Base-by-base conservation (phyloP, 2,329 filamentous ascomycete species). In the Cladosporium sp. region DNA sequence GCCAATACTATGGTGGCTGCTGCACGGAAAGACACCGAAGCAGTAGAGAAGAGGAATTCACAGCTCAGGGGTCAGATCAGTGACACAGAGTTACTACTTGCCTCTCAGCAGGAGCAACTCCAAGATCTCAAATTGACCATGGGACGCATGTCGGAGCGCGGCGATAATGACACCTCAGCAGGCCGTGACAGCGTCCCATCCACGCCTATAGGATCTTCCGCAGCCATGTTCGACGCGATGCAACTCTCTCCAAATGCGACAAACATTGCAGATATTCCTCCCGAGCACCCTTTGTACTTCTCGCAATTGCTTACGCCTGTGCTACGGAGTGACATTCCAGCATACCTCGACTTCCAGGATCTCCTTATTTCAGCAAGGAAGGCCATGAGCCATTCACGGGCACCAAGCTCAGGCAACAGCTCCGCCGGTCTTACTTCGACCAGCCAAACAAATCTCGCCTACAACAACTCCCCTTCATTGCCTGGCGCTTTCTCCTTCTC, bases 1-100 rank as follows among this genome's bases (percentile, higher is more conserved):
- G 95, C 95, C 59, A 98, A 99, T 80, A 93, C 91, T 78, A 98
- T 99, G 94, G 95, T 99, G 62, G 91, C 94, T 49, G 88, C 88
- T 18, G 94, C 94, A 44, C 92, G 96, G 67, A 88, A 87, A 69
- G 92, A 97, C 72, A 90, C 92, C 44, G 93, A 97, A 70, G 85
- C 86, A 5, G 89, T 93, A 65, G 91, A 90, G 74, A 73, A 71
- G 68, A 92, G 92, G 75, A 96, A 95, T 73, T 92, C 97, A 65
- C 92, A 96, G 78, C 85, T 98, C 61, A 91, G 88, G 73, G 85
- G 89, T 29, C 93, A 98, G 77, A 83, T 99, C 62, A 88, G 88
- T 65, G 94, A 99, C 76, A 94, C 91, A 0, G 93, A 98, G 78
- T 84, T 86, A 28, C 85, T 99, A 21, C 85, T 99, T 67, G 88